Evolutionary conservation across 2,329 filamentous ascomycete species (phyloP), one percentile per base, ranked within the genome.

Genomic region (Orbilia blumenaviensis): DNA sequence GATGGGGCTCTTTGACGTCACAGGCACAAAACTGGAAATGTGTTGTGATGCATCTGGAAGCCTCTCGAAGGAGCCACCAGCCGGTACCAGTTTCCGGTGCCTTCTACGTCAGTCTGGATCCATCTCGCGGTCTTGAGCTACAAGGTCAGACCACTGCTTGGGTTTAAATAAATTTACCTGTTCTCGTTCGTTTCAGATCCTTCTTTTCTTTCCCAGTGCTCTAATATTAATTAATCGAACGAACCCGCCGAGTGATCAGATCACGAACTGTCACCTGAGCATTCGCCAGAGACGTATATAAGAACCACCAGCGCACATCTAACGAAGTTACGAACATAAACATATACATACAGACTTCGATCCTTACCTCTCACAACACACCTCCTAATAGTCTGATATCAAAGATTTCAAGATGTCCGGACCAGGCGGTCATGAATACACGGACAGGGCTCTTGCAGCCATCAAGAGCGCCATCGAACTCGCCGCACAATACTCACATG

Each of bases 381-480:
- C n/a, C 27, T 21, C 21, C 18, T 66, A 58, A 67, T 58, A 14
- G 23, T 56, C 16, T 64, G 64, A 75, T 75, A 75, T 27, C 54
- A 23, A 36, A n/a, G 25, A 36, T 27, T 41, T 36, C 42, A 77
- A 72, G 62, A 77, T 77, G 73, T 77, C 73, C 12, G 72, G 72
- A 72, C 67, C 73, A 72, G 67, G 73, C 66, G 73, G 73, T 41
- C 52, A 71, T 54, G 61, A 79, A 29, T 97, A 97, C 83, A 99
- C 95, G 79, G 94, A 98, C 84, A 87, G 92, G 84, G 95, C 92
- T 79, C 92, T 94, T 82, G 92, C 94, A 85, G 92, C 94, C 81
- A 87, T 99, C 82, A 89, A 92, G 81, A 93, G 97, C 83, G 92
- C 94, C 83, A 94, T 95, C 86, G 86, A 88, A 75, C 87, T 98